These are phyloP conservation scores for Echeveria elegans DNA, from an alignment of 164 flowering plant species.

Conservation along the genomic window DNA sequence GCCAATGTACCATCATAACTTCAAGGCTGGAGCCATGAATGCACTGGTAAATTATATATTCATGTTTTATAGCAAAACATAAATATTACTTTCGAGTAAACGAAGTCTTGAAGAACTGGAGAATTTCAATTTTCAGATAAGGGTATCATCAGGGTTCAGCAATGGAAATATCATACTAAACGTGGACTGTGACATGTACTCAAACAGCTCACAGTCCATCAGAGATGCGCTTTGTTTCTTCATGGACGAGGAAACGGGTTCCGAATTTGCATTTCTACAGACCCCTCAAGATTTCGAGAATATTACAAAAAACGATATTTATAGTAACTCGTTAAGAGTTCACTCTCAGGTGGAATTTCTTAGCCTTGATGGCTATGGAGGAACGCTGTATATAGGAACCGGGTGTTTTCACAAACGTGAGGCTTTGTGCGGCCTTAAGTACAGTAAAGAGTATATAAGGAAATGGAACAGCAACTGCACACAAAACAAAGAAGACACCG, in stretches of 20 bases:
- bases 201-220: constrained; percentile 37
- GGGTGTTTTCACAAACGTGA: constrained; percentile 39
- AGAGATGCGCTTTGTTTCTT: constrained; percentile 59
- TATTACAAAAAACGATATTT: constrained; percentile 44
- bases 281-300: constrained; percentile 54
- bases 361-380: constrained; percentile 31
- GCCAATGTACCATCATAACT: not conserved
- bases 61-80: too few species aligned
- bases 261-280: constrained; percentile 52
- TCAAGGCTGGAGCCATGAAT: not conserved
- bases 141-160: constrained; percentile 34
- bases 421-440: constrained; percentile 1
- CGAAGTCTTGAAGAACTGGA: too few species aligned
- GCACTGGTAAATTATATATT: not conserved
- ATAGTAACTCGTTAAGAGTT: constrained; percentile 15
- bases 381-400: constrained; percentile 26
- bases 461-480: not conserved
- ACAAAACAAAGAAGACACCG: not conserved
- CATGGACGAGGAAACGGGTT: constrained; percentile 57
- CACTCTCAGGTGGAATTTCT: constrained; percentile 42
- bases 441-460: not conserved
- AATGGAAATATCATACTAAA: constrained; percentile 52
- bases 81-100: too few species aligned
- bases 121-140: constrained; percentile 31
- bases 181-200: constrained; percentile 81